These are phyloP conservation scores for Acanthamoeba lugdunensis DNA, from an alignment of 208 protist genomes.

Conservation along the genomic window DNA sequence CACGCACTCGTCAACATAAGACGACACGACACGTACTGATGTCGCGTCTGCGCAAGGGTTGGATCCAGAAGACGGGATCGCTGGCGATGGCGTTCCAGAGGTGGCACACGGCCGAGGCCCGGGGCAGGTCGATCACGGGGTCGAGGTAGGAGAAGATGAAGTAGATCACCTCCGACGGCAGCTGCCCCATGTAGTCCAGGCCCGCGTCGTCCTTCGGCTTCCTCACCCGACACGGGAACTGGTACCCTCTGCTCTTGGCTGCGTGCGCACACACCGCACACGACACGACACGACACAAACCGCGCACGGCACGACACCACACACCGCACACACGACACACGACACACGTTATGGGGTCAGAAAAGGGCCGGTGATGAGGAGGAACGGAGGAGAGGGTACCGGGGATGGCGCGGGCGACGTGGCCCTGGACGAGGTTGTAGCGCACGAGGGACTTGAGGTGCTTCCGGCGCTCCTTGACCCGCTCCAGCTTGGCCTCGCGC, in stretches of 20 bases:
- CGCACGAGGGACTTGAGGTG: neutral
- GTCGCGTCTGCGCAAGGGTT: neutral
- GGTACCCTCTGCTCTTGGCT: slow-evolving; percentile 12
- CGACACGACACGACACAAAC: no score
- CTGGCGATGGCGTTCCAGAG: neutral
- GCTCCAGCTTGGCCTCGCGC: neutral
- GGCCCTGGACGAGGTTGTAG: slow-evolving; percentile 37
- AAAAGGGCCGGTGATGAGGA: neutral
- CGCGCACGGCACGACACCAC: no score
- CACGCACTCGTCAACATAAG: no score
- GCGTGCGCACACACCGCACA: neutral
- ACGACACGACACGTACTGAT: neutral
- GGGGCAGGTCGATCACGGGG: slow-evolving; percentile 6
- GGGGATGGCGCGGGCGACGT: neutral
- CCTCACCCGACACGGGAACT: slow-evolving; percentile 14
- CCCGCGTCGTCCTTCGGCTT: neutral
- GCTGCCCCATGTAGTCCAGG: neutral
- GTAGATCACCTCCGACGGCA: neutral
- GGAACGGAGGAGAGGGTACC: neutral
- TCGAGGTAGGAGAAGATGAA: slow-evolving; percentile 23
- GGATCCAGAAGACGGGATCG: neutral
- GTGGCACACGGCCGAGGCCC: neutral
- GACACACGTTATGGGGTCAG: neutral
- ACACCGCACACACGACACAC: no score
- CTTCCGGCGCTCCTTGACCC: neutral